Evolutionary conservation across 805 yeast species (phyloP).

Genomic region (Starmerella bacillaris): DNA sequence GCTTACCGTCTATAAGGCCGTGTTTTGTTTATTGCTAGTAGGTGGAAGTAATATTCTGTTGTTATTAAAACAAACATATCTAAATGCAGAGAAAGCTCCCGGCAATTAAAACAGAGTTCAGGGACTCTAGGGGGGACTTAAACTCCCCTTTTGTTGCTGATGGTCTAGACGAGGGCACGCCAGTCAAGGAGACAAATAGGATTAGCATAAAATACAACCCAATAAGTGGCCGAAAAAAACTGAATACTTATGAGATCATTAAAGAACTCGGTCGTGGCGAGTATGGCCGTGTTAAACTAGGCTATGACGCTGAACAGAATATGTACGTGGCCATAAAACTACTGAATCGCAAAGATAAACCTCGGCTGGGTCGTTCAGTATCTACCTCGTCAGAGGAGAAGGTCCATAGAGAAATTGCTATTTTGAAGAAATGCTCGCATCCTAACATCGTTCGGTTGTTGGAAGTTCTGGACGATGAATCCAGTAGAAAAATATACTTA

Average conservation of each 20-base stretch:
- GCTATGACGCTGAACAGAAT: conserved; percentile 43
- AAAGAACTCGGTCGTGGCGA: conserved; percentile 88
- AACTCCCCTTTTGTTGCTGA: neutral
- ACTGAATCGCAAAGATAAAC: conserved; percentile 55
- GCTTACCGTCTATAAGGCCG: too few relatives aligned
- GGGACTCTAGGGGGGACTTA: neutral
- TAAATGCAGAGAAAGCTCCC: too few relatives aligned
- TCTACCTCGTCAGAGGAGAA: conserved; percentile 42
- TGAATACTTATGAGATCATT: conserved; percentile 79
- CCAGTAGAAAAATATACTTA: conserved; percentile 68
- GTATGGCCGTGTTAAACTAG: conserved; percentile 94
- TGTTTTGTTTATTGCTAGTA: too few relatives aligned
- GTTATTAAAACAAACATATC: too few relatives aligned
- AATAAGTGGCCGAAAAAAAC: conserved; percentile 49
- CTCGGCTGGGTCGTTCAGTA: conserved; percentile 32
- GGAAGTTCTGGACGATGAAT: conserved; percentile 76
- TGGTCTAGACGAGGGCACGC: neutral
- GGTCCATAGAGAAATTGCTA: conserved; percentile 73
- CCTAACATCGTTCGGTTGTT: conserved; percentile 77
- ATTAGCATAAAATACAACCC: conserved; percentile 82
- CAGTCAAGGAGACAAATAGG: conserved; percentile 65
- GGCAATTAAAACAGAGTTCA: too few relatives aligned
- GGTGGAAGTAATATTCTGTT: too few relatives aligned
- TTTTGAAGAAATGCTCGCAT: conserved; percentile 79
- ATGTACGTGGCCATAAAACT: conserved; percentile 79